phyloP scores from a whole-genome alignment of 371 early-diverging fungal genomes.

The Syncephalis plumigaleata region DNA sequence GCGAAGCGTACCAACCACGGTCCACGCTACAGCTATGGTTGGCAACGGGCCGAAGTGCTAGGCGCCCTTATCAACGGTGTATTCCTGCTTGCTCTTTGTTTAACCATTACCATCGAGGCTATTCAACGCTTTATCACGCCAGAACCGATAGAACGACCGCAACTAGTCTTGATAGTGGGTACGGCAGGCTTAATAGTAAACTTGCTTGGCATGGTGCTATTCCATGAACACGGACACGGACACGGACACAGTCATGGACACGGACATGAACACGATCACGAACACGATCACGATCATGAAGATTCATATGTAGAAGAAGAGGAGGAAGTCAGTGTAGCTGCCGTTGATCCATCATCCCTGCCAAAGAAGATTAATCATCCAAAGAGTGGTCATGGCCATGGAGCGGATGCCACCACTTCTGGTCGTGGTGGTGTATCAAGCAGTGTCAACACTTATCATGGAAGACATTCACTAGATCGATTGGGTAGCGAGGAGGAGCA shows the following conservation, averaged over 20 bases:
- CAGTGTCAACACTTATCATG: too few species aligned
- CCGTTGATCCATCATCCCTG: too few species aligned
- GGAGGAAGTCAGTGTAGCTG: too few species aligned
- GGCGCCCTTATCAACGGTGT: conserved; percentile 86
- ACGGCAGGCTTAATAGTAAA: conserved; percentile 70
- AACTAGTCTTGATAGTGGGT: conserved; percentile 66
- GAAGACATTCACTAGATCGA: too few species aligned
- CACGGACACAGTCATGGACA: conserved; percentile 18
- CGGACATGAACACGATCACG: conserved; percentile 13
- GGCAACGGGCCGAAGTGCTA: conserved; percentile 82
- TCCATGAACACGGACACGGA: conserved; percentile 31
- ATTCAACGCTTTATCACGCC: conserved; percentile 46
- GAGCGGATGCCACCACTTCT: too few species aligned
- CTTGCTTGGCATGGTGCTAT: conserved; percentile 59
- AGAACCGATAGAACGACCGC: conserved; percentile 44
- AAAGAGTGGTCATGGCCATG: too few species aligned
- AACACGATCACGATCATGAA: conserved; percentile 19
- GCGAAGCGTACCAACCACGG: conserved; percentile 20
- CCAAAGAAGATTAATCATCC: too few species aligned
- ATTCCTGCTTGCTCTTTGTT: conserved; percentile 70
- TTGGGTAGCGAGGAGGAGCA: too few species aligned
- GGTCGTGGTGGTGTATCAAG: too few species aligned
- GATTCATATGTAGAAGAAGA: conserved; percentile 10
- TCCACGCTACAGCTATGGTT: conserved; percentile 68
- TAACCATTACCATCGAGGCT: conserved; percentile 77